phyloP scores from a whole-genome alignment of 805 yeast species.

The Kuraishia ogatae region DNA sequence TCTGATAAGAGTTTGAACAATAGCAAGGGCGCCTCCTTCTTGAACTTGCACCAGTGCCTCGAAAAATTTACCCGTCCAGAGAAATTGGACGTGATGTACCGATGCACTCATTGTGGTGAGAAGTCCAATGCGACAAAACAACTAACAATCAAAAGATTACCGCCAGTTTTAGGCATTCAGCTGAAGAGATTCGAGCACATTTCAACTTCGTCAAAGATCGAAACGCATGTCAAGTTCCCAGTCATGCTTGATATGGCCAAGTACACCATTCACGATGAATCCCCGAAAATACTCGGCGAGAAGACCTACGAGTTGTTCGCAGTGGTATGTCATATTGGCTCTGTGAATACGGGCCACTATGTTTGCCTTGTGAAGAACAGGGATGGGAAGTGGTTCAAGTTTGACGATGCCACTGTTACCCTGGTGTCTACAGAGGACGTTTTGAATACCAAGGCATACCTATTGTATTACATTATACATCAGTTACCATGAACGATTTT shows the following conservation, averaged over 20 bases:
- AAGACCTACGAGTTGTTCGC: constrained; percentile 79
- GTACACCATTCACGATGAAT: constrained; percentile 27
- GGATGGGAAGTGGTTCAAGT: constrained; percentile 80
- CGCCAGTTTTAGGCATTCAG: constrained; percentile 78
- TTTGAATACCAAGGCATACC: constrained; percentile 64
- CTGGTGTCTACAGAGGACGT: constrained; percentile 59
- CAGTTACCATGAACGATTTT: constrained; percentile 15
- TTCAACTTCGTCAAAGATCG: constrained; percentile 58
- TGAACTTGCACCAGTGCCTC: constrained; percentile 53
- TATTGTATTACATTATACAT: constrained; percentile 60
- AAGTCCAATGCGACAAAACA: constrained; percentile 64
- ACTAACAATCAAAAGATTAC: constrained; percentile 57
- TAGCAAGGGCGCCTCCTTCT: constrained; percentile 10
- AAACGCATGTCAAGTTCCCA: constrained; percentile 67
- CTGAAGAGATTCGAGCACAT: constrained; percentile 71
- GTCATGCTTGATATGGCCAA: constrained; percentile 61
- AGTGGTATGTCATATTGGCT: constrained; percentile 82
- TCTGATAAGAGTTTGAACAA: constrained; percentile 22
- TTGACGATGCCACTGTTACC: constrained; percentile 83
- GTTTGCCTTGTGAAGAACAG: constrained; percentile 65
- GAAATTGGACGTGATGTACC: constrained; percentile 63
- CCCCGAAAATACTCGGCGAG: constrained; percentile 4
- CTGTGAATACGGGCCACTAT: constrained; percentile 94
- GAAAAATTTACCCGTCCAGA: constrained; percentile 73
- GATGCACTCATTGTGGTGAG: constrained; percentile 58